Evolutionary conservation across 2,329 filamentous ascomycete genomes (phyloP).

Genomic region (Colletotrichum cordylinicola): DNA sequence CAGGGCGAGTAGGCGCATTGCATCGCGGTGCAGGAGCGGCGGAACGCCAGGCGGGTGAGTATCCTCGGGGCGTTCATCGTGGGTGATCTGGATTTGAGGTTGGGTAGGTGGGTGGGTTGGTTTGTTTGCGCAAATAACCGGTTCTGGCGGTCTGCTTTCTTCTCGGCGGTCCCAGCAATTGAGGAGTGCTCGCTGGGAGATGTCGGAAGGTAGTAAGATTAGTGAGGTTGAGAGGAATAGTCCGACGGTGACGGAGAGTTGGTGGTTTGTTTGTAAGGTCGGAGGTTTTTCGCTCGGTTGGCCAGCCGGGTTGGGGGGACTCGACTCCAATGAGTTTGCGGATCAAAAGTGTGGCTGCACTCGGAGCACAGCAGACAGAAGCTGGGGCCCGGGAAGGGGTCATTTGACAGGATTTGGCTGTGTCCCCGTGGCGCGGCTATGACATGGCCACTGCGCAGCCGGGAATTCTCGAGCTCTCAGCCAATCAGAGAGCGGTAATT

Average conservation of each 20-base stretch:
- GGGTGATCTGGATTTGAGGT: background rate
- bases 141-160: background rate
- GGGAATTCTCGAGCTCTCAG: background rate
- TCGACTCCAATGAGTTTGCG: background rate
- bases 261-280: background rate
- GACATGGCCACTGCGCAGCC: conserved; percentile 3
- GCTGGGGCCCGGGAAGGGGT: conserved; percentile 13
- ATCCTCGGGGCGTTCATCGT: conserved; percentile 22
- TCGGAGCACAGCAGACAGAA: background rate
- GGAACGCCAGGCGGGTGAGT: conserved; percentile 19
- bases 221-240: background rate
- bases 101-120: background rate
- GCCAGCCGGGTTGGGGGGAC: background rate
- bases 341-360: background rate
- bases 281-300: conserved; percentile 4
- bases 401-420: conserved; percentile 7
- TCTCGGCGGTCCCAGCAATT: background rate
- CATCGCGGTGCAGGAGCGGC: conserved; percentile 15
- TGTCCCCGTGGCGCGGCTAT: conserved; percentile 21
- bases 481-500: conserved; percentile 17
- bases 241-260: background rate
- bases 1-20: conserved; percentile 15
- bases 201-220: background rate
- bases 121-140: background rate
- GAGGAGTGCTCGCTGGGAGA: background rate